These are phyloP conservation scores for Samsoniella hepiali DNA, from an alignment of 2,329 filamentous ascomycete genomes.

Conservation along the genomic window DNA sequence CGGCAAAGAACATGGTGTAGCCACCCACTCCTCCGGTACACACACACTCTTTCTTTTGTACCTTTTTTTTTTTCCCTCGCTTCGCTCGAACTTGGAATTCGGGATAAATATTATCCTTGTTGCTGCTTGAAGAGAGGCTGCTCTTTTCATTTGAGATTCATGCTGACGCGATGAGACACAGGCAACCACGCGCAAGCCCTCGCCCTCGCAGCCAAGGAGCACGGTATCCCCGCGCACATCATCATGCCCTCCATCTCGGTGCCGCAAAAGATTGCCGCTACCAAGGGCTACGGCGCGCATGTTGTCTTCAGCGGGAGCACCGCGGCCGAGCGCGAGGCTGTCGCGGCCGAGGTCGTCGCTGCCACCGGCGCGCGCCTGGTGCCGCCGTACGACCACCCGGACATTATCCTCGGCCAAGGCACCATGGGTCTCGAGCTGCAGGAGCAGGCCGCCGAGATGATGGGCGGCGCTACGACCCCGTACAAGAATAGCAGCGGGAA, in stretches of 20 bases:
- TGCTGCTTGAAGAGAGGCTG: background rate
- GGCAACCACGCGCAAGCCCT: slow-evolving; percentile 95
- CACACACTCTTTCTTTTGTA: background rate
- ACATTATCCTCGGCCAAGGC: slow-evolving; percentile 92
- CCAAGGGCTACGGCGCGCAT: slow-evolving; percentile 70
- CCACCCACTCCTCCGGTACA: slow-evolving; percentile 84
- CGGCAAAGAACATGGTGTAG: slow-evolving; percentile 65
- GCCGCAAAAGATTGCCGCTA: slow-evolving; percentile 83
- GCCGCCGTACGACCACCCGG: slow-evolving; percentile 87
- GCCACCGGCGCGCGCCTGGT: slow-evolving; percentile 75
- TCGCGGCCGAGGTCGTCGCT: slow-evolving; percentile 64
- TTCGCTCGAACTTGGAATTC: background rate
- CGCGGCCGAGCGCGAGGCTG: slow-evolving; percentile 73
- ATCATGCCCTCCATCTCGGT: slow-evolving; percentile 88
- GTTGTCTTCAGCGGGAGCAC: slow-evolving; percentile 83
- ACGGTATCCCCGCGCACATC: slow-evolving; percentile 75
- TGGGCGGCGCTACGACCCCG: slow-evolving; percentile 31
- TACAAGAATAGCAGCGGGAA: slow-evolving; percentile 19
- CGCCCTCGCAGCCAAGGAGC: slow-evolving; percentile 73
- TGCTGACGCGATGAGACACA: slow-evolving; percentile 32
- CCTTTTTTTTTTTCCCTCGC: slow-evolving; percentile 10
- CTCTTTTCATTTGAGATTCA: background rate
- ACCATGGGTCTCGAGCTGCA: slow-evolving; percentile 82
- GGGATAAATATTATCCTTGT: too few relatives aligned
- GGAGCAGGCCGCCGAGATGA: slow-evolving; percentile 61